Evolutionary conservation across 305 asterid genomes (phyloP).

Genomic region (Coffea humblotiana): DNA sequence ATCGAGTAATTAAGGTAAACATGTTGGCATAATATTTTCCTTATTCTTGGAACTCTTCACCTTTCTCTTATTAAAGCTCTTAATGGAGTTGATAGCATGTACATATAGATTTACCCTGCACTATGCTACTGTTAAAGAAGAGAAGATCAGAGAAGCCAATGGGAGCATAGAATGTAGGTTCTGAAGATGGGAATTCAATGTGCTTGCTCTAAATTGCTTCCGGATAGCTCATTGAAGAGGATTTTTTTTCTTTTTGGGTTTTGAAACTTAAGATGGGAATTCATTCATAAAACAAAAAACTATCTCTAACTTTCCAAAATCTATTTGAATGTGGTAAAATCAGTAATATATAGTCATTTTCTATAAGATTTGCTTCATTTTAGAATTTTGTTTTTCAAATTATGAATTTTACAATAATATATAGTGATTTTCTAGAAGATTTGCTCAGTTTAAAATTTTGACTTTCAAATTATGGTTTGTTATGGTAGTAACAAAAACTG

Average conservation of each 20-base stretch:
- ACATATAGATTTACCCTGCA: not conserved
- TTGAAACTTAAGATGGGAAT: too few relatives aligned
- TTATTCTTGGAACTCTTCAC: not conserved
- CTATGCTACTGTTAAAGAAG: not conserved
- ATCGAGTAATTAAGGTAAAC: conserved; percentile 86
- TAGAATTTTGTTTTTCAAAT: not conserved
- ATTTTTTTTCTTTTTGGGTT: not conserved
- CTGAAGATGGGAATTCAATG: not conserved
- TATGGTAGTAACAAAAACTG: not conserved
- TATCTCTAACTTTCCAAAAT: too few relatives aligned
- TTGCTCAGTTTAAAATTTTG: not conserved
- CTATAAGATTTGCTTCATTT: not conserved
- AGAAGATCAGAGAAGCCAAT: not conserved
- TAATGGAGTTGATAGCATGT: conserved; percentile 5
- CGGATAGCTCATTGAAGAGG: not conserved
- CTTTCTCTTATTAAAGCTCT: conserved; percentile 4
- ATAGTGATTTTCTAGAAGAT: not conserved
- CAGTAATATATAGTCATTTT: not conserved
- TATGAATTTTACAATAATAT: not conserved
- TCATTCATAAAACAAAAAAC: too few relatives aligned
- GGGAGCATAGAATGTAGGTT: not conserved
- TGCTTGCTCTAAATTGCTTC: not conserved
- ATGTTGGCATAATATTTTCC: conserved; percentile 12
- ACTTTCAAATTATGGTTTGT: not conserved
- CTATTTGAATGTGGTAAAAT: not conserved